A percentile compares a stretch with the other conserved stretches of the same genome.
These are phyloP conservation scores for Rhizopogon rudus DNA, from an alignment of 768 basidiomycete genomes.

Conservation along the genomic window DNA sequence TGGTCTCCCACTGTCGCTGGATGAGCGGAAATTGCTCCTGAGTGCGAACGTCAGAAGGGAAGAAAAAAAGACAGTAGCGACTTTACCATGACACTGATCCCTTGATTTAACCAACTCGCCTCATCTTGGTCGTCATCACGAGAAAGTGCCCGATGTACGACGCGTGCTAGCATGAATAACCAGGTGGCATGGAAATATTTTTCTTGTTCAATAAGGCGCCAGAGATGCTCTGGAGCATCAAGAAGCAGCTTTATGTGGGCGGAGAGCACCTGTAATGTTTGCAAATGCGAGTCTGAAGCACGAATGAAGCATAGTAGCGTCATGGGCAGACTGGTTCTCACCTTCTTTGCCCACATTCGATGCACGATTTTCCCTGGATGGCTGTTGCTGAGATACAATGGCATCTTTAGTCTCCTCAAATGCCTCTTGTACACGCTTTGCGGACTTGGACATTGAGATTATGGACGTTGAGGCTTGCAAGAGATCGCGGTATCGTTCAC, in stretches of 20 bases:
- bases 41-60: background rate
- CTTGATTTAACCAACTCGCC: conserved; percentile 50
- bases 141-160: conserved; percentile 73
- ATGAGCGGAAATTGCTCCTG: conserved; percentile 86
- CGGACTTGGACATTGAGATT: conserved; percentile 67
- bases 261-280: conserved; percentile 67
- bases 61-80: background rate
- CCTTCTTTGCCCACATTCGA: conserved; percentile 38
- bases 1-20: conserved; percentile 89
- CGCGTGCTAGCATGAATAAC: conserved; percentile 81
- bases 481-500: conserved; percentile 87
- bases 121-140: conserved; percentile 62
- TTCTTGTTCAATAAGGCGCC: conserved; percentile 79
- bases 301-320: conserved; percentile 1
- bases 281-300: conserved; percentile 57
- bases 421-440: conserved; percentile 57
- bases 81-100: conserved; percentile 59
- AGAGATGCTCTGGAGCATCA: conserved; percentile 89
- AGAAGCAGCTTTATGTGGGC: conserved; percentile 89
- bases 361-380: conserved; percentile 37
- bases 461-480: conserved; percentile 85
- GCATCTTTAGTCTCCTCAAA: conserved; percentile 57
- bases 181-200: conserved; percentile 80
- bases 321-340: conserved; percentile 17
- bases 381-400: conserved; percentile 43